Evolutionary conservation across 73 alveolate species (phyloP).

Genomic region (Tetrahymena elliotti): DNA sequence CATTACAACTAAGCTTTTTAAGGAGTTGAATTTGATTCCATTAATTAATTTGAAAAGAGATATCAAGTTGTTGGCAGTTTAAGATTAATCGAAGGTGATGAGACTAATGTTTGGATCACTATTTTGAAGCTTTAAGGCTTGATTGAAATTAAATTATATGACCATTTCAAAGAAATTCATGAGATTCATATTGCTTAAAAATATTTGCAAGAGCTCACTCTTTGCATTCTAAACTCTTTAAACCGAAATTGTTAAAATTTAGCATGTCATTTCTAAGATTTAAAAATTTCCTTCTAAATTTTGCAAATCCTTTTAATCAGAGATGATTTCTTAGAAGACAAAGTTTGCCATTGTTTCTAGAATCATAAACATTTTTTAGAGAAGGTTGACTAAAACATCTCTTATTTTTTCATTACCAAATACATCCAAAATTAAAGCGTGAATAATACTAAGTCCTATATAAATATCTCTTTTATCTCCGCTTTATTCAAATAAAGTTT

Average conservation of each 20-base stretch:
- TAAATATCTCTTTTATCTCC: neutral
- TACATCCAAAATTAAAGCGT: neutral
- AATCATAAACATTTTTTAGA: neutral
- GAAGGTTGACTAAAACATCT: neutral
- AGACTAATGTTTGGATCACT: neutral
- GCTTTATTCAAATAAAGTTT: neutral
- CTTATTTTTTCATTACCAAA: neutral
- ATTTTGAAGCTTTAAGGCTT: neutral
- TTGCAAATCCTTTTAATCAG: neutral
- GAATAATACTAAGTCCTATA: neutral
- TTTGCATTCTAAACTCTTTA: neutral
- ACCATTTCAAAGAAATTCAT: neutral
- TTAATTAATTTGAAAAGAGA: neutral
- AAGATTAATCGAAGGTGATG: neutral
- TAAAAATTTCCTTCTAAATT: neutral
- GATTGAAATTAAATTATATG: neutral
- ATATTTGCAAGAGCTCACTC: neutral
- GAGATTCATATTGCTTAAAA: neutral
- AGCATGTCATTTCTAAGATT: neutral
- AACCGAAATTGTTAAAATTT: neutral
- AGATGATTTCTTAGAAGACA: neutral
- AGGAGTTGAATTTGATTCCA: neutral
- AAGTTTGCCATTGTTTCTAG: neutral
- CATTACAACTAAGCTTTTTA: neutral
- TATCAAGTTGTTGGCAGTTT: neutral